Conservation (phyloP, 192 early-diverging fungal genomes). For the Backusella tuberculispora region DNA sequence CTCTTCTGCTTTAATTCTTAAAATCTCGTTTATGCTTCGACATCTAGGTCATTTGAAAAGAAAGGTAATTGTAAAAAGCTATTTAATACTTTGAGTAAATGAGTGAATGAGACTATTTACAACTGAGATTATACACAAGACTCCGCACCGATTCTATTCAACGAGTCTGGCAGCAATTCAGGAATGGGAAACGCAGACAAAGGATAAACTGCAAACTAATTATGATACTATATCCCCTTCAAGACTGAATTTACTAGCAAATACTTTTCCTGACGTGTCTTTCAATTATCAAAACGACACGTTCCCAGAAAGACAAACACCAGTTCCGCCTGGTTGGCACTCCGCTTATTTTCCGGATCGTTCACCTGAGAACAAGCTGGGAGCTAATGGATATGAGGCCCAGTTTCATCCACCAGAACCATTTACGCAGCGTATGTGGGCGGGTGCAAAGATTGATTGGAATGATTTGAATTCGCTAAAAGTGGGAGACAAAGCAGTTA, state of each 20-base stretch:
- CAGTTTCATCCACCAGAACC: conserved; percentile 77
- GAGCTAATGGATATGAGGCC: conserved; percentile 81
- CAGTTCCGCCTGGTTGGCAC: conserved; percentile 75
- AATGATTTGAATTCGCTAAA: conserved; percentile 60
- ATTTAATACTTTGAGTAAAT: not conserved
- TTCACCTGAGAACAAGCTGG: conserved; percentile 65
- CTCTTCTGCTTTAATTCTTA: too few relatives aligned
- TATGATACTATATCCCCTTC: conserved; percentile 29
- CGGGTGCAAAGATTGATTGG: conserved; percentile 73
- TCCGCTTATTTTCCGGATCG: conserved; percentile 79
- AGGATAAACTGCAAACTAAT: not conserved
- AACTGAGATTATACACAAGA: not conserved
- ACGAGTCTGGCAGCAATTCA: not conserved
- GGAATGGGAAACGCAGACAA: not conserved
- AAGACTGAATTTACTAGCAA: conserved; percentile 42
- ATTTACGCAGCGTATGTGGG: conserved; percentile 86
- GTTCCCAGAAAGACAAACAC: conserved; percentile 46
- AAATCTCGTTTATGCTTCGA: not conserved
- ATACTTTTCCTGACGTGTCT: conserved; percentile 35
- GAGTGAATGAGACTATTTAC: not conserved
- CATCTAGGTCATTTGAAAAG: not conserved
- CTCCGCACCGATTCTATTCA: not conserved
- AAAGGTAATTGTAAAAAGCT: not conserved
- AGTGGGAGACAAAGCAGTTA: conserved; percentile 62
- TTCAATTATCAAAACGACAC: conserved; percentile 8